Conservation (phyloP, 2,329 filamentous ascomycete species). For the Alternaria gansuensis region DNA sequence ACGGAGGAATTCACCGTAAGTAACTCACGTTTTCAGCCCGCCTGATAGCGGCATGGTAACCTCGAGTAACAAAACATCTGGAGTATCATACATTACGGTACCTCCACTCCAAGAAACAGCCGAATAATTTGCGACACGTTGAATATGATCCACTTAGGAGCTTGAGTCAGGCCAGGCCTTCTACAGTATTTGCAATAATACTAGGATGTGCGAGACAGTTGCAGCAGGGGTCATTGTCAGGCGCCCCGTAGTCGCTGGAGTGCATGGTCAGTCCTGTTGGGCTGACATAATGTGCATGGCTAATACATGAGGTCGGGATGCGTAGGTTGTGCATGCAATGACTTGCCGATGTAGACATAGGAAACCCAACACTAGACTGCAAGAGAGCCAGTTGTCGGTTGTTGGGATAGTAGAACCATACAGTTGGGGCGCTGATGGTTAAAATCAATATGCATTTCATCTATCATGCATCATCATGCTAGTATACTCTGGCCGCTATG, state of each 20-base stretch:
- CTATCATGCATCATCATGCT: not conserved
- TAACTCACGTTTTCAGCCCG: conserved; percentile 7
- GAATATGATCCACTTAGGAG: not conserved
- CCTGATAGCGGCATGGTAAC: not conserved
- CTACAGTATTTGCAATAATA: not conserved
- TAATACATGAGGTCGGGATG: not conserved
- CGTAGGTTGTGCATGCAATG: too few species aligned
- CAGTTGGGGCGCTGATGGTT: not conserved
- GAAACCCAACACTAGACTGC: too few species aligned
- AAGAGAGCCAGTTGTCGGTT: too few species aligned
- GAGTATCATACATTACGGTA: not conserved
- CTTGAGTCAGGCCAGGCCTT: not conserved
- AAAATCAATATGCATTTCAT: not conserved
- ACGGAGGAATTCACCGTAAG: conserved; percentile 9
- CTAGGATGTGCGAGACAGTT: not conserved
- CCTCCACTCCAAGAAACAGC: not conserved
- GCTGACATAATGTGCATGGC: not conserved
- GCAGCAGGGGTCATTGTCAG: not conserved
- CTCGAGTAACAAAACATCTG: not conserved
- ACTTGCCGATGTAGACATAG: too few species aligned
- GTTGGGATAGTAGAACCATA: not conserved
- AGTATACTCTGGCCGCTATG: not conserved
- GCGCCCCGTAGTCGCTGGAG: not conserved
- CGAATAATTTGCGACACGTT: not conserved
- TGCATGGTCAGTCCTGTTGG: not conserved